Evolutionary conservation across 208 protist genomes (phyloP).

Genomic region (Leptomonas pyrrhocoris): DNA sequence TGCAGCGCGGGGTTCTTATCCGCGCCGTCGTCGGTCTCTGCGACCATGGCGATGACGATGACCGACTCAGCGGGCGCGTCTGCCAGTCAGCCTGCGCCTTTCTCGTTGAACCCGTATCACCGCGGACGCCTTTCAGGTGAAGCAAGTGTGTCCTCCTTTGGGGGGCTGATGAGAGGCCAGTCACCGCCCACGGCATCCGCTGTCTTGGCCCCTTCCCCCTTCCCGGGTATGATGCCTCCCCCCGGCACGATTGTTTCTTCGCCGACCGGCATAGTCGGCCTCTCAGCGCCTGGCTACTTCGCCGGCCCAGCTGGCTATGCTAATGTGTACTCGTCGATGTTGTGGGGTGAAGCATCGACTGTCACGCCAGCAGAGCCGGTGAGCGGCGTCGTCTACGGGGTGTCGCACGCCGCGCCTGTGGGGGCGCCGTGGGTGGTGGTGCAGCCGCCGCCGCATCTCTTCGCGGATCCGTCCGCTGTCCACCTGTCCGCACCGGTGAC

Average conservation of each 20-base stretch:
- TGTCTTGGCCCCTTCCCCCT: conserved; percentile 3
- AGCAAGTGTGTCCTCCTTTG: not conserved
- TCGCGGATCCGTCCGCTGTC: not conserved
- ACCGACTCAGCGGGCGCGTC: conserved; percentile 3
- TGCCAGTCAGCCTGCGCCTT: not conserved
- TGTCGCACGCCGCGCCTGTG: not conserved
- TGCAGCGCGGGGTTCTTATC: not conserved
- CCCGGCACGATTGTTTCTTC: not conserved
- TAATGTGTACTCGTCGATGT: not conserved
- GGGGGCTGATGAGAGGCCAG: not conserved
- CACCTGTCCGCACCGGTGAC: not conserved
- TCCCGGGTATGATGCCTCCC: not conserved
- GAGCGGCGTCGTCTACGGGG: not conserved
- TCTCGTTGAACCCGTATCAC: not conserved
- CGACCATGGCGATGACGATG: not conserved
- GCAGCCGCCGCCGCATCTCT: not conserved
- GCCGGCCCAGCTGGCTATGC: not conserved
- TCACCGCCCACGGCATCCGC: not conserved
- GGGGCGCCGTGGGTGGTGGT: not conserved
- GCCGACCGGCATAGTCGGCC: not conserved
- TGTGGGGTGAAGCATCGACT: not conserved
- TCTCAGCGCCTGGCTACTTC: not conserved
- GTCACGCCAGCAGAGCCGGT: not conserved
- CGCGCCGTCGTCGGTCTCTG: not conserved
- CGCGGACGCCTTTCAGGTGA: not conserved